Base-by-base conservation (phyloP, 2,329 filamentous ascomycete species). In the Huntiella decipiens region DNA sequence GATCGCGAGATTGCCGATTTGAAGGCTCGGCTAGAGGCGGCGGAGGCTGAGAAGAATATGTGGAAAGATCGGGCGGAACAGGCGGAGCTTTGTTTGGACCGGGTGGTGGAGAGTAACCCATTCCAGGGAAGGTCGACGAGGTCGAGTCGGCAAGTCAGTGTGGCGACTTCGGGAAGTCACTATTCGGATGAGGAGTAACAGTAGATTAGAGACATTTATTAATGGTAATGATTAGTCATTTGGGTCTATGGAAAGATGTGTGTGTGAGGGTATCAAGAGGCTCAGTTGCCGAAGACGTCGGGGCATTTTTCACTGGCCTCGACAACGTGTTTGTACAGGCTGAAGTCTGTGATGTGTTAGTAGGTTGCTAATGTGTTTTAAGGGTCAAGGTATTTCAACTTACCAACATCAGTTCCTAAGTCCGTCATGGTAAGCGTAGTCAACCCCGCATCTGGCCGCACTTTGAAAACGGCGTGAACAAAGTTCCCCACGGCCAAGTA, bases 391-490 rank as follows among this genome's bases (percentile, higher is more conserved):
- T 32, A 8, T 43, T 7, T 11, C 15, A 13, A 71, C 78, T 49
- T 66, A 86, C 82, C 80, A 51, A 87, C 72, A 45, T 65, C 62
- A 10, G 65, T 63, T 4, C 83, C 83, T 43, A 87, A 69, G 60
- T 88, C 81, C 44, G 74, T 70, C 12, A 76, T 73, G 50, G 67
- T 76, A 52, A 85, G 65, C 22, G 81, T 80, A 57, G 78, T 81
- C 54, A 91, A 66, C 13, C 73, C 73, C 16, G 84, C 63, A 59
- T 88, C 82, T 2, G 68, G 67, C 55, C 82, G 79, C 40, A 91
- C 82, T 59, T 85, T 87, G 53, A 82, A 83, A 51, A 88, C 81
- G 52, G 91, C 64, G 56, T 91, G 82, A 7, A 77, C 78, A 6
- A 72, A 77, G 56, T 83, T 79, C 43, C 78, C 77, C 44, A 76